phyloP scores from a whole-genome alignment of 2,329 filamentous ascomycete genomes.

The Alternaria burnsii region DNA sequence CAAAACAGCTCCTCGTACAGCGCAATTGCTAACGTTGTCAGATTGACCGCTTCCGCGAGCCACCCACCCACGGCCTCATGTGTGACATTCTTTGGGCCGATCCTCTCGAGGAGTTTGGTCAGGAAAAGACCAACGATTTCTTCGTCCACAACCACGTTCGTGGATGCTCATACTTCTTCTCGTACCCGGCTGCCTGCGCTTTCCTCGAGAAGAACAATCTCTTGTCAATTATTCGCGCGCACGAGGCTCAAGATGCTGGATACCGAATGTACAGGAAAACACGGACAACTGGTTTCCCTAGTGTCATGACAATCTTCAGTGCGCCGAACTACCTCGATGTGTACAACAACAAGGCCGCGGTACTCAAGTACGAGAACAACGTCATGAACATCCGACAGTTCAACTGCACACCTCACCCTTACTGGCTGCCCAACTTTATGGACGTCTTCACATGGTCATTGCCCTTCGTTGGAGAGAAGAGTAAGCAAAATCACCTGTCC shows the following conservation, averaged over 20 bases:
- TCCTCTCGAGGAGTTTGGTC: conserved; percentile 95
- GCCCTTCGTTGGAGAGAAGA: conserved; percentile 97
- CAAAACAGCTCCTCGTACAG: not conserved
- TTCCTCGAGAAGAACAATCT: conserved; percentile 99
- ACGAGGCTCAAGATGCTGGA: conserved; percentile 97
- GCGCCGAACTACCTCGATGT: conserved; percentile 98
- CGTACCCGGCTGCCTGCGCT: conserved; percentile 93
- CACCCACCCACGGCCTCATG: conserved; percentile 97
- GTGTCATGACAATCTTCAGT: conserved; percentile 99
- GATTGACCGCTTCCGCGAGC: conserved; percentile 98
- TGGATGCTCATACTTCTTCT: conserved; percentile 99
- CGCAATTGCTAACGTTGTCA: conserved; percentile 51
- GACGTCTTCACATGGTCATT: conserved; percentile 99
- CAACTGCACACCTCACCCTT: conserved; percentile 98
- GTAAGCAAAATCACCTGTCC: conserved; percentile 31
- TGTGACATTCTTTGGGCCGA: conserved; percentile 99
- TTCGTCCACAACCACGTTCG: conserved; percentile 98
- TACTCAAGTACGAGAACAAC: conserved; percentile 99
- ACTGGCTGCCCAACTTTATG: conserved; percentile 99
- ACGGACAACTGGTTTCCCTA: conserved; percentile 95
- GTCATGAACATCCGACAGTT: conserved; percentile 99
- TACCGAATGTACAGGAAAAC: conserved; percentile 99
- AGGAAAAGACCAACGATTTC: conserved; percentile 97
- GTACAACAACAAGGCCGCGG: conserved; percentile 99
- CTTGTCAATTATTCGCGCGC: conserved; percentile 93